A percentile compares a stretch with the other conserved stretches of the same genome.
Evolutionary conservation across 2,329 filamentous ascomycete genomes (phyloP).

Genomic region (Pochonia chlamydosporia): DNA sequence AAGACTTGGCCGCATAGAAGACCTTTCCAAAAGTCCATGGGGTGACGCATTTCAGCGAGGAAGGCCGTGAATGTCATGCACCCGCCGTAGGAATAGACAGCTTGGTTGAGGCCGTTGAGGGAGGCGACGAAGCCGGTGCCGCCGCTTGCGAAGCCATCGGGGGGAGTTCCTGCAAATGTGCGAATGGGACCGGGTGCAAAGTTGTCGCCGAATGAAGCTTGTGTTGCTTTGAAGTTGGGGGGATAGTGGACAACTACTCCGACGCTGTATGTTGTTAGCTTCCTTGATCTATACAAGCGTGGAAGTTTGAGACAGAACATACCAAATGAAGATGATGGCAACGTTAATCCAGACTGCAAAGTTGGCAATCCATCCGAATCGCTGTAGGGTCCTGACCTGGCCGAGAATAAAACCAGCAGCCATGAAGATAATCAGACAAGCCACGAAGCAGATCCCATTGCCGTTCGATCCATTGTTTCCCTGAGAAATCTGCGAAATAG

Average conservation of each 20-base stretch:
- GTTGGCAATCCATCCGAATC: slow-evolving; percentile 49
- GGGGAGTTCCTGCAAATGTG: slow-evolving; percentile 28
- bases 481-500: slow-evolving; percentile 46
- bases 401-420: slow-evolving; percentile 45
- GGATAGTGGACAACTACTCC: slow-evolving; percentile 40
- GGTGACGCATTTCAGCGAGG: slow-evolving; percentile 43
- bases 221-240: slow-evolving; percentile 38
- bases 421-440: slow-evolving; percentile 44
- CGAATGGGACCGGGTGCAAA: slow-evolving; percentile 23
- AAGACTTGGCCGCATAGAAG: slow-evolving; percentile 31
- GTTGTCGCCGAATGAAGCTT: slow-evolving; percentile 20
- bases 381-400: slow-evolving; percentile 48
- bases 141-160: slow-evolving; percentile 32
- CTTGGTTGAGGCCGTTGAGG: slow-evolving; percentile 15
- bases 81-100: slow-evolving; percentile 51
- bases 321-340: slow-evolving; percentile 42
- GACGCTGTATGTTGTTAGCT: too few species aligned
- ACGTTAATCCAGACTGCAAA: slow-evolving; percentile 52
- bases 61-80: slow-evolving; percentile 52
- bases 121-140: slow-evolving; percentile 17
- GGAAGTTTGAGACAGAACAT: too few species aligned
- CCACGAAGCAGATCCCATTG: slow-evolving; percentile 43
- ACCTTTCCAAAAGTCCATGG: slow-evolving; percentile 36
- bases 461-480: slow-evolving; percentile 7
- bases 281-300: too few species aligned